These are phyloP conservation scores for Pelargonium australe DNA, from an alignment of 441 rosid species.

Conservation along the genomic window DNA sequence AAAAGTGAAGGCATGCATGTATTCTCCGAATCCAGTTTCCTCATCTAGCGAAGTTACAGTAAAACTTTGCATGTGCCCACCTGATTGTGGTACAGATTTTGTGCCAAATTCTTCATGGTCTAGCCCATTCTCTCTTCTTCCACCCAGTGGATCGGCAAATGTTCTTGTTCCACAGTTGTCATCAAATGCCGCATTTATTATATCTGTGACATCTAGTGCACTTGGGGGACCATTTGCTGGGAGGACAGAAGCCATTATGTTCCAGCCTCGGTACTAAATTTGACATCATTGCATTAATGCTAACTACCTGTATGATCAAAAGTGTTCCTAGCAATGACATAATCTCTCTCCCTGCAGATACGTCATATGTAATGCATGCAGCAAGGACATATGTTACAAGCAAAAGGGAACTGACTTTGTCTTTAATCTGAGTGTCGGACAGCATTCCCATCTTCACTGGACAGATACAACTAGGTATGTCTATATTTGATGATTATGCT, in stretches of 20 bases:
- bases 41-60: slow-evolving; percentile 50
- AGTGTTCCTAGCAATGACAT: background rate
- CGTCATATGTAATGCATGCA: slow-evolving; percentile 83
- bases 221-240: slow-evolving; percentile 69
- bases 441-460: slow-evolving; percentile 89
- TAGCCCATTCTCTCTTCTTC: slow-evolving; percentile 67
- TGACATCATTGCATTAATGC: slow-evolving; percentile 8
- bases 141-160: slow-evolving; percentile 76
- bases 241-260: slow-evolving; percentile 71
- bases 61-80: slow-evolving; percentile 44
- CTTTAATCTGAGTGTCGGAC: slow-evolving; percentile 62
- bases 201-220: slow-evolving; percentile 68
- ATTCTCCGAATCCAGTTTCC: slow-evolving; percentile 57
- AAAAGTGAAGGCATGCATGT: slow-evolving; percentile 70
- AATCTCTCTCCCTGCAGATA: slow-evolving; percentile 49
- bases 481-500: slow-evolving; percentile 14
- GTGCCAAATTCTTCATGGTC: slow-evolving; percentile 58
- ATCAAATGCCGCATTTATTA: slow-evolving; percentile 60
- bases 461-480: slow-evolving; percentile 70
- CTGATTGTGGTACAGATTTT: slow-evolving; percentile 38
- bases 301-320: slow-evolving; percentile 6
- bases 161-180: slow-evolving; percentile 65
- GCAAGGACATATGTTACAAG: slow-evolving; percentile 70
- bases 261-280: slow-evolving; percentile 75
- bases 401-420: slow-evolving; percentile 79